Conservation (phyloP, 805 yeast species). For the Saccharomycopsis malanga region DNA sequence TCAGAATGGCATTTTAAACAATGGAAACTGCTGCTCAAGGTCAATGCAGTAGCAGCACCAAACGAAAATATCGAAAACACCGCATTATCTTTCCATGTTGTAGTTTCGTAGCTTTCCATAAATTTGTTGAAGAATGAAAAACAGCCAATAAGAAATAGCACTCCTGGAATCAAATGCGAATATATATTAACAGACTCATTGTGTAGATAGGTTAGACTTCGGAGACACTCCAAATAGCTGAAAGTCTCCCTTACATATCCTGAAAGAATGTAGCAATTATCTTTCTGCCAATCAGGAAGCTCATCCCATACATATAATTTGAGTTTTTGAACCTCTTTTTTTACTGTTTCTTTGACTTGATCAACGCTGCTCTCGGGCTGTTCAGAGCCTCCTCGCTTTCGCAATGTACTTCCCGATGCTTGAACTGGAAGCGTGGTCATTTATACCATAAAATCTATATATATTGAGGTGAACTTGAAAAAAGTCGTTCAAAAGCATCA, state of each 20-base stretch:
- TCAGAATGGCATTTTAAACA: conserved; percentile 60
- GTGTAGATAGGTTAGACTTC: conserved; percentile 49
- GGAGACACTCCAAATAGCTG: conserved; percentile 39
- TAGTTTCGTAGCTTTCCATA: conserved; percentile 37
- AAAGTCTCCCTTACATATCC: conserved; percentile 58
- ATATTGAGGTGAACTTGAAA: too few species aligned
- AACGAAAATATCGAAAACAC: conserved; percentile 33
- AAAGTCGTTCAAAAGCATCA: too few species aligned
- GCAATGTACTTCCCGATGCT: too few species aligned
- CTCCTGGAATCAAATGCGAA: conserved; percentile 48
- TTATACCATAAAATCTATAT: too few species aligned
- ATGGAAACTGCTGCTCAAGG: conserved; percentile 62
- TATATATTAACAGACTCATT: conserved; percentile 71
- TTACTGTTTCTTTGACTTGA: neutral
- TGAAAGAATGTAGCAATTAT: conserved; percentile 56
- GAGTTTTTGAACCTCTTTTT: neutral
- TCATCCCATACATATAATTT: conserved; percentile 39
- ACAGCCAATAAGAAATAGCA: conserved; percentile 27
- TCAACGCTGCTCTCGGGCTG: too few species aligned
- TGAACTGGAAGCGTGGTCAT: too few species aligned
- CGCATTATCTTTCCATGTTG: conserved; percentile 38
- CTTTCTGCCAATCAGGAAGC: conserved; percentile 66
- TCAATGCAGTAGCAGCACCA: conserved; percentile 54
- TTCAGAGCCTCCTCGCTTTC: too few species aligned
- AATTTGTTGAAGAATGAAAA: conserved; percentile 32